Evolutionary conservation across 768 basidiomycete genomes (phyloP).

Genomic region (Paxillus rubicundulus): DNA sequence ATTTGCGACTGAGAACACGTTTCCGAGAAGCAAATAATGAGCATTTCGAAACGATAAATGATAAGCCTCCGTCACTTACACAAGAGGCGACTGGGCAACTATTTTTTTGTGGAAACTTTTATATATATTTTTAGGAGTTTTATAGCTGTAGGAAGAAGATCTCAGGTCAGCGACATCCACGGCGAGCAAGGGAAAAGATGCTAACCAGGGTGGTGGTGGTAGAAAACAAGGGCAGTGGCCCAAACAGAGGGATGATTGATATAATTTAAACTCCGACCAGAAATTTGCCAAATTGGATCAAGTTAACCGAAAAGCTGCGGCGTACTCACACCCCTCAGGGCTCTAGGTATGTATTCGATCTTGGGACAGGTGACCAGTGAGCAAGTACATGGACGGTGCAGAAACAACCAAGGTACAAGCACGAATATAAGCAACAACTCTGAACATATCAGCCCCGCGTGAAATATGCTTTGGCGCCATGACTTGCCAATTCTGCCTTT

Average conservation of each 20-base stretch:
- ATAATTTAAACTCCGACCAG: conserved; percentile 42
- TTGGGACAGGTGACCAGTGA: neutral
- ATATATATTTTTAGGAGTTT: conserved; percentile 60
- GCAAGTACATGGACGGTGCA: conserved; percentile 18
- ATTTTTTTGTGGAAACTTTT: conserved; percentile 67
- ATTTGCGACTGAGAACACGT: conserved; percentile 50
- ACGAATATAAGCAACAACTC: conserved; percentile 4
- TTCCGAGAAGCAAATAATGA: conserved; percentile 14
- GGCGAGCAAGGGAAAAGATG: conserved; percentile 20
- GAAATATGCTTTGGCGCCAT: conserved; percentile 88
- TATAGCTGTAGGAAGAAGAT: conserved; percentile 41
- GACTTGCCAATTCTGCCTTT: conserved; percentile 75
- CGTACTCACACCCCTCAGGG: neutral
- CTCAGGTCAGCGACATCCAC: conserved; percentile 12
- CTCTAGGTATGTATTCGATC: neutral
- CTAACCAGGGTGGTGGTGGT: conserved; percentile 67
- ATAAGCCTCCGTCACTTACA: conserved; percentile 42
- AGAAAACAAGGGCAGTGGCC: conserved; percentile 39
- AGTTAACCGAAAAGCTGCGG: too few species aligned
- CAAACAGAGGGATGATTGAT: conserved; percentile 24
- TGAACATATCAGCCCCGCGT: conserved; percentile 61
- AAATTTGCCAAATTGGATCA: neutral
- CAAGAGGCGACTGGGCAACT: conserved; percentile 75
- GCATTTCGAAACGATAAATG: conserved; percentile 15
- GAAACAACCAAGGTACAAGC: conserved; percentile 4